Percentiles rank a stretch among this genome's conserved stretches.
These are phyloP conservation scores for Pythium coloratum DNA, from an alignment of 352 stramenopile genomes.

Conservation along the genomic window DNA sequence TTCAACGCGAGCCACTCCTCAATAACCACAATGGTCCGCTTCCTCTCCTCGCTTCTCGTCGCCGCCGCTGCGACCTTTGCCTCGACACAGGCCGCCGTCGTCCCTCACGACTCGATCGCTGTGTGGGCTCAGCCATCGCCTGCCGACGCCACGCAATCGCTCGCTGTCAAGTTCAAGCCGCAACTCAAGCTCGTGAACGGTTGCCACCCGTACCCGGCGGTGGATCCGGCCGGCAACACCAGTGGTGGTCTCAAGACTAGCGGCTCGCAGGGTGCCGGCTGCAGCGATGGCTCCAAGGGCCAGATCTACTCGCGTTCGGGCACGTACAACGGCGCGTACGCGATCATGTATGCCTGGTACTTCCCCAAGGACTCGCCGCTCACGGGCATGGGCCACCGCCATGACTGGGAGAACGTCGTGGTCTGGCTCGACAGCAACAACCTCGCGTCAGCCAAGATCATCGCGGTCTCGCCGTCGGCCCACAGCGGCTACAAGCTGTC, in stretches of 20 bases:
- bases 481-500: conserved; percentile 14
- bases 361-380: conserved; percentile 40
- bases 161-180: conserved; percentile 28
- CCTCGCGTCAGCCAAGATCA: conserved; percentile 4
- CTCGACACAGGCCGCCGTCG: conserved; percentile 18
- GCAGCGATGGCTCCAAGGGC: conserved; percentile 16
- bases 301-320: conserved; percentile 30
- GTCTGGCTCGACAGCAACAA: conserved; percentile 35
- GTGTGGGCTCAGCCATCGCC: conserved; percentile 25
- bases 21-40: neutral
- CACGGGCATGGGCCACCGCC: conserved; percentile 30
- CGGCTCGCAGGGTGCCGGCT: conserved; percentile 20
- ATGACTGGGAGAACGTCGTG: conserved; percentile 34
- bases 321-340: conserved; percentile 25
- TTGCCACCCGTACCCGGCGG: conserved; percentile 35
- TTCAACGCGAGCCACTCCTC: no score
- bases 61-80: conserved; percentile 9
- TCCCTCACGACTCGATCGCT: conserved; percentile 25
- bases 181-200: conserved; percentile 37
- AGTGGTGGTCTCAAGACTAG: conserved; percentile 31
- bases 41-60: conserved; percentile 2
- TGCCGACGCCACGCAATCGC: conserved; percentile 20
- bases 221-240: conserved; percentile 31
- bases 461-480: conserved; percentile 7
- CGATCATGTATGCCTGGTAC: conserved; percentile 39